Conservation (phyloP, 108 stramenopile species). For the Parietichytrium sp. region DNA sequence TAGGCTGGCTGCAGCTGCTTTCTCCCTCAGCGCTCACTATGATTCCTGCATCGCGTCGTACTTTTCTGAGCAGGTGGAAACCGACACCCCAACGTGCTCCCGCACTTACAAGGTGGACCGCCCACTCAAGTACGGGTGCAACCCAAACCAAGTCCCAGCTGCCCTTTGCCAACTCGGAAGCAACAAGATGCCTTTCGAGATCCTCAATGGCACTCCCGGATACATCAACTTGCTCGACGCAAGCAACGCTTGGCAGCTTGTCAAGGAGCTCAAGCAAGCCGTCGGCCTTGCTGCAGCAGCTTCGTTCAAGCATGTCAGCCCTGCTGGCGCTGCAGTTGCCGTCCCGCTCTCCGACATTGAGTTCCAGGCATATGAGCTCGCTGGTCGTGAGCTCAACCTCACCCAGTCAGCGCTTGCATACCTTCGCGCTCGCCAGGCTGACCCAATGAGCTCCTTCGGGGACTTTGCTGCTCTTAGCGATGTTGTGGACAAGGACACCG, state of each 20-base stretch:
- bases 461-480: slow-evolving; percentile 94
- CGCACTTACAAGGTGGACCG: slow-evolving; percentile 83
- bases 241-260: slow-evolving; percentile 94
- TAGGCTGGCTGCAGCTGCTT: slow-evolving; percentile 82
- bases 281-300: slow-evolving; percentile 89
- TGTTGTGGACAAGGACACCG: slow-evolving; percentile 93
- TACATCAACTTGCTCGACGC: slow-evolving; percentile 98
- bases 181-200: slow-evolving; percentile 75
- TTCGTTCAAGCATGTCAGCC: slow-evolving; percentile 95
- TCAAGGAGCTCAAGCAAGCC: slow-evolving; percentile 81
- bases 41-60: slow-evolving; percentile 86
- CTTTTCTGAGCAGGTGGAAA: slow-evolving; percentile 71
- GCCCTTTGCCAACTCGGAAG: slow-evolving; percentile 64
- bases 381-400: slow-evolving; percentile 48
- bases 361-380: slow-evolving; percentile 79
- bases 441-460: slow-evolving; percentile 98
- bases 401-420: slow-evolving; percentile 92
- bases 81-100: slow-evolving; percentile 66
- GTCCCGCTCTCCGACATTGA: slow-evolving; percentile 84
- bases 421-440: slow-evolving; percentile 93
- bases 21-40: slow-evolving; percentile 84
- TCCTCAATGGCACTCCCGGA: slow-evolving; percentile 87
- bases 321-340: slow-evolving; percentile 93
- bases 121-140: slow-evolving; percentile 89
- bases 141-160: slow-evolving; percentile 94